Percentiles rank a stretch among this genome's conserved stretches.
phyloP scores from a whole-genome alignment of 2,329 filamentous ascomycete genomes.

The Xylariaceae sp. region DNA sequence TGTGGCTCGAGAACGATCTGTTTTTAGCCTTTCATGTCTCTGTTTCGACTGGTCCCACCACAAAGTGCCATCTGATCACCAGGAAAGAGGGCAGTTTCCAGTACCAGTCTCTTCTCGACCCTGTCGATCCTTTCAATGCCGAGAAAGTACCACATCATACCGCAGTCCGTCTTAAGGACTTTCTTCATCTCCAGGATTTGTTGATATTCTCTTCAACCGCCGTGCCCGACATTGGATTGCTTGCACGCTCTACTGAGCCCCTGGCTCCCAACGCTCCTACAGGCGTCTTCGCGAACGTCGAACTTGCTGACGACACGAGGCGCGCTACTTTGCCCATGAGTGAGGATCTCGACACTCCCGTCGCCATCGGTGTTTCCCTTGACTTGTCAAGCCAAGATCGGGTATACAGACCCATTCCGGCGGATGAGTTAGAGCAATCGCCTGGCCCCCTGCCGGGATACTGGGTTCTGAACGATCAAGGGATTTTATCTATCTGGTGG shows the following conservation, averaged over 20 bases:
- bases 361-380: conserved; percentile 72
- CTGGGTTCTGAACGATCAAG: conserved; percentile 84
- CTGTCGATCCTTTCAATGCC: conserved; percentile 67
- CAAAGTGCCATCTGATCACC: conserved; percentile 75
- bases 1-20: conserved; percentile 84
- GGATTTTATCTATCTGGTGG: conserved; percentile 84
- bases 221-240: conserved; percentile 71
- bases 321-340: conserved; percentile 73
- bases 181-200: conserved; percentile 76
- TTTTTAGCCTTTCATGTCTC: conserved; percentile 79
- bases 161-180: conserved; percentile 72
- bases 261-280: conserved; percentile 59
- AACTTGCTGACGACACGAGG: conserved; percentile 67
- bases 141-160: conserved; percentile 71
- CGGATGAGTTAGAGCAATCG: conserved; percentile 75
- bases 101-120: conserved; percentile 71
- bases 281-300: conserved; percentile 69
- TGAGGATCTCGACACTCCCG: conserved; percentile 65
- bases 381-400: conserved; percentile 82
- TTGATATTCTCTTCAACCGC: conserved; percentile 79
- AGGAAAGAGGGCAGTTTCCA: conserved; percentile 61
- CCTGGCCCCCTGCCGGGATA: conserved; percentile 77
- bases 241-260: conserved; percentile 69
- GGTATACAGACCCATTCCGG: conserved; percentile 71
- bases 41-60: conserved; percentile 55